Evolutionary conservation across 1,284 basidiomycete species (phyloP).

Genomic region (Malassezia psittaci): DNA sequence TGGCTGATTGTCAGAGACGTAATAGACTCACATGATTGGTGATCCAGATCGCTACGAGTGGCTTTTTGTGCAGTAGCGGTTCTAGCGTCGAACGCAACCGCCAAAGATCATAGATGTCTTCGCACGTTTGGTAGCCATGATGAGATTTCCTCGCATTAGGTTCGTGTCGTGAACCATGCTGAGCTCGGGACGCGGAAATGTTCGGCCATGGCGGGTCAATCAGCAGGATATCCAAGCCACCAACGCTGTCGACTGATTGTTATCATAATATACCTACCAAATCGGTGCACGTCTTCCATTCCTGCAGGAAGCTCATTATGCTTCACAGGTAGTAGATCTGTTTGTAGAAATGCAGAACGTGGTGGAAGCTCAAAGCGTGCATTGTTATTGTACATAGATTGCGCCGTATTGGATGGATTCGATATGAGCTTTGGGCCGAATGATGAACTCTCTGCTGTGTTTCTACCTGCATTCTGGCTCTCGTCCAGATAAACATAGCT

Average conservation of each 20-base stretch:
- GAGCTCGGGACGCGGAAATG: slow-evolving; percentile 10
- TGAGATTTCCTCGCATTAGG: neutral
- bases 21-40: slow-evolving; percentile 13
- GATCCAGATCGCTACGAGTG: slow-evolving; percentile 19
- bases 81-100: slow-evolving; percentile 12
- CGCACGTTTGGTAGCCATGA: slow-evolving; percentile 10
- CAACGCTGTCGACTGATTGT: neutral
- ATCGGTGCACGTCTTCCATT: neutral
- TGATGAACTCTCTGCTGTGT: too few species aligned
- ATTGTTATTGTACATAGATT: neutral
- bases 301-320: neutral
- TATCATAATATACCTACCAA: slow-evolving; percentile 4
- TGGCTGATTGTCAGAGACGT: slow-evolving; percentile 1
- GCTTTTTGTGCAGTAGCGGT: slow-evolving; percentile 6
- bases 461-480: too few species aligned
- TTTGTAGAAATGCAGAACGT: slow-evolving; percentile 11
- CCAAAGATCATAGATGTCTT: slow-evolving; percentile 21
- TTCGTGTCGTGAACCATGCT: neutral
- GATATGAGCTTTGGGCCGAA: neutral
- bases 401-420: neutral
- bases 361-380: slow-evolving; percentile 1
- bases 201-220: slow-evolving; percentile 23
- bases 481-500: too few species aligned
- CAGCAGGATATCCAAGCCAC: slow-evolving; percentile 15
- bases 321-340: slow-evolving; percentile 8